Percentiles rank a stretch among this genome's conserved stretches.
These are phyloP conservation scores for Schwanniomyces yamadae DNA, from an alignment of 805 yeast species.

Conservation along the genomic window DNA sequence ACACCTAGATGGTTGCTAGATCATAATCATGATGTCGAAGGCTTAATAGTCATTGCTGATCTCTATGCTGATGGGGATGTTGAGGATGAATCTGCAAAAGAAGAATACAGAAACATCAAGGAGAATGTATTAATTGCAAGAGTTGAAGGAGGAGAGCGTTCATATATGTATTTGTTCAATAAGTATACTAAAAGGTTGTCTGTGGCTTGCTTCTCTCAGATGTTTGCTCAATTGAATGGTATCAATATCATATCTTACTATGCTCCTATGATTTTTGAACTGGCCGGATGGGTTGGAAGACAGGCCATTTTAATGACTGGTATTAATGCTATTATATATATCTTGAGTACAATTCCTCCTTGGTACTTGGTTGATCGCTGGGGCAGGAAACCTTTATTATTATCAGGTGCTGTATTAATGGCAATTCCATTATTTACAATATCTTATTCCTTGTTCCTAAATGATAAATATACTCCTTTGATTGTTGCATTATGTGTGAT, in stretches of 20 bases:
- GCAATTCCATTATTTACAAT: conserved; percentile 65
- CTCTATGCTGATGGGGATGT: conserved; percentile 77
- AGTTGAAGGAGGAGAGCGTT: conserved; percentile 72
- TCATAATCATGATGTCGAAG: conserved; percentile 63
- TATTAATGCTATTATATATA: conserved; percentile 44
- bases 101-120: conserved; percentile 77
- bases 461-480: conserved; percentile 54
- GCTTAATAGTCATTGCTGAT: conserved; percentile 80
- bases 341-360: conserved; percentile 72
- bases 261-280: conserved; percentile 91
- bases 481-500: conserved; percentile 76
- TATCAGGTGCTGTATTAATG: conserved; percentile 81
- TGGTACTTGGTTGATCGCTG: conserved; percentile 88
- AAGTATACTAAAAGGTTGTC: conserved; percentile 74
- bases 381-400: conserved; percentile 86
- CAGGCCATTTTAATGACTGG: conserved; percentile 92
- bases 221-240: conserved; percentile 92
- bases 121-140: conserved; percentile 74
- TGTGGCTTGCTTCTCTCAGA: conserved; percentile 86
- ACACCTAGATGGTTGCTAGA: conserved; percentile 49
- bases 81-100: conserved; percentile 63
- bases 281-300: conserved; percentile 92
- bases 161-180: conserved; percentile 72
- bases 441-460: conserved; percentile 48
- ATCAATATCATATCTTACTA: conserved; percentile 90